These are phyloP conservation scores for Agarophyton chilense DNA, from an alignment of 23 red algal genomes.

Conservation along the genomic window DNA sequence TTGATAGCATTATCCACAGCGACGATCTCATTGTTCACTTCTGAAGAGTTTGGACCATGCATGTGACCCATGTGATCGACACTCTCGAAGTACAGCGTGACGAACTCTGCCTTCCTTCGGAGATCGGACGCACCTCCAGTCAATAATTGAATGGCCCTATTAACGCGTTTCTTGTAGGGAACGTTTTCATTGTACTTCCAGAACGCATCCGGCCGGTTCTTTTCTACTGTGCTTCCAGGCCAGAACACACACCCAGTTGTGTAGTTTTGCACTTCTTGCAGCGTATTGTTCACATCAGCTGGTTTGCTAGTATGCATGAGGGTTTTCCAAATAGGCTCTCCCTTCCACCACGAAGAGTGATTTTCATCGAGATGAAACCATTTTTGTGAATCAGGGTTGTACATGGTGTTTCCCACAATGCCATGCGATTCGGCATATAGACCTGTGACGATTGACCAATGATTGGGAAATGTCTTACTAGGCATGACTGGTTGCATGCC, in stretches of 20 bases:
- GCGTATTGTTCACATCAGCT: background rate
- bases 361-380: slow-evolving; percentile 64
- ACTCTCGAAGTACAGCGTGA: slow-evolving; percentile 71
- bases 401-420: slow-evolving; percentile 77
- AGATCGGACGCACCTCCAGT: slow-evolving; percentile 26
- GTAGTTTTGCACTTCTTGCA: slow-evolving; percentile 17
- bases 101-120: slow-evolving; percentile 36
- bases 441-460: slow-evolving; percentile 76
- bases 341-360: slow-evolving; percentile 65
- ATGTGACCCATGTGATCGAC: slow-evolving; percentile 80
- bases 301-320: slow-evolving; percentile 9
- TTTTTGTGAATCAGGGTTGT: slow-evolving; percentile 42
- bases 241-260: slow-evolving; percentile 67
- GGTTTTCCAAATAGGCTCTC: slow-evolving; percentile 79
- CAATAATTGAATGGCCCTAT: slow-evolving; percentile 42
- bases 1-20: slow-evolving; percentile 52
- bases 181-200: slow-evolving; percentile 46
- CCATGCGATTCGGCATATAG: slow-evolving; percentile 73
- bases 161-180: slow-evolving; percentile 44
- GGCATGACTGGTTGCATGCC: slow-evolving; percentile 88
- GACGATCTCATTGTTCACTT: slow-evolving; percentile 62
- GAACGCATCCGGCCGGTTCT: slow-evolving; percentile 54
- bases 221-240: slow-evolving; percentile 71
- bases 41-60: slow-evolving; percentile 51
- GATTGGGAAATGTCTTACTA: slow-evolving; percentile 77